Conservation (phyloP, 1,139 yeast genomes). For the Geotrichum europaeum region DNA sequence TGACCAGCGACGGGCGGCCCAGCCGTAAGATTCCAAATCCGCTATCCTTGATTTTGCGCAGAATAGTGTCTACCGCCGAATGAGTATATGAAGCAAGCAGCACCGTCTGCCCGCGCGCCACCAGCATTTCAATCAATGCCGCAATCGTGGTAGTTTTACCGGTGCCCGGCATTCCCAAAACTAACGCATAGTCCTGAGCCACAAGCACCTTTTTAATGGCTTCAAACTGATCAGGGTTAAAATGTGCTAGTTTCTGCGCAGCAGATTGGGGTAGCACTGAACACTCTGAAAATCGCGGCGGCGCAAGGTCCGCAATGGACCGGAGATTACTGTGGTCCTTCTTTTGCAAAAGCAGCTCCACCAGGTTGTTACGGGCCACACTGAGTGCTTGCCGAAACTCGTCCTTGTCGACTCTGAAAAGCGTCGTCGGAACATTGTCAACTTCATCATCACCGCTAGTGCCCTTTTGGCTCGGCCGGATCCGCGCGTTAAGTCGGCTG, state of each 20-base stretch:
- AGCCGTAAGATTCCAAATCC: conserved; percentile 42
- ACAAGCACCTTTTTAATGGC: conserved; percentile 64
- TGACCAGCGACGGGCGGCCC: conserved; percentile 45
- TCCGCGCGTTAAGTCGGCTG: conserved; percentile 37
- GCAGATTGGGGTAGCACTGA: background rate
- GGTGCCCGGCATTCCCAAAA: conserved; percentile 98
- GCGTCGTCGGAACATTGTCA: conserved; percentile 9
- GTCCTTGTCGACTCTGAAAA: conserved; percentile 74
- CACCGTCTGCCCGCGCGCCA: conserved; percentile 57
- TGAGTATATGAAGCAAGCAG: conserved; percentile 85
- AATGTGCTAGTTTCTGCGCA: conserved; percentile 18
- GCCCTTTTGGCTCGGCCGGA: background rate
- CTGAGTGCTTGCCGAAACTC: conserved; percentile 71
- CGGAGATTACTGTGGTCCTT: conserved; percentile 1
- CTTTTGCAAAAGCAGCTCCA: conserved; percentile 27
- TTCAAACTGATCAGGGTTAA: conserved; percentile 61
- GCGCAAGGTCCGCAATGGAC: conserved; percentile 2
- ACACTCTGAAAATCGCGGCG: conserved; percentile 4
- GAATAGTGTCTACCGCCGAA: conserved; percentile 90
- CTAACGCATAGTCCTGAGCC: conserved; percentile 69
- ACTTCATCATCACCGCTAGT: background rate
- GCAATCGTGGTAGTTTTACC: conserved; percentile 97
- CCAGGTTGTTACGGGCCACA: conserved; percentile 66
- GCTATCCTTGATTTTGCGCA: conserved; percentile 58
- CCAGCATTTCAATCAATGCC: conserved; percentile 57